Conservation (phyloP, 2,329 filamentous ascomycete genomes). For the Cyanodermella asteris region DNA sequence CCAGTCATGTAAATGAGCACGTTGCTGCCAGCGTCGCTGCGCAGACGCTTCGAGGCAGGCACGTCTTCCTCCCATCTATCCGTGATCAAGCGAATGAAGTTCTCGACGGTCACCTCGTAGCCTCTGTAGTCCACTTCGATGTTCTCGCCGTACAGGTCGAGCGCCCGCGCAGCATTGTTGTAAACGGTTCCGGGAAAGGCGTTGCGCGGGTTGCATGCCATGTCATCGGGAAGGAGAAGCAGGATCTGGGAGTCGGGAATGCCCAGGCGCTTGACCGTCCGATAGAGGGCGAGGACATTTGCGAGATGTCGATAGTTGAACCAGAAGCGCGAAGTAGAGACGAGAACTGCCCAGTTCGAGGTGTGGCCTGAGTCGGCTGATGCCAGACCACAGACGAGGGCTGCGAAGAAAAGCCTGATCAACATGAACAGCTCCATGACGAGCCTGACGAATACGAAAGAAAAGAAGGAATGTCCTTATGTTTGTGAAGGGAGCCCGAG, state of each 20-base stretch:
- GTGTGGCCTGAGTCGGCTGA: too few relatives aligned
- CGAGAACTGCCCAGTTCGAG: conserved; percentile 98
- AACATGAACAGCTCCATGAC: too few relatives aligned
- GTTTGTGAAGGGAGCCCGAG: too few relatives aligned
- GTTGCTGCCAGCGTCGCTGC: conserved; percentile 90
- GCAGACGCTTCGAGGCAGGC: conserved; percentile 75
- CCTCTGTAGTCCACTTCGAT: conserved; percentile 97
- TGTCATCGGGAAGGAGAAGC: conserved; percentile 98
- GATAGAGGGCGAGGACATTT: conserved; percentile 92
- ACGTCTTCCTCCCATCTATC: conserved; percentile 89
- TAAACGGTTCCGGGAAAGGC: conserved; percentile 95
- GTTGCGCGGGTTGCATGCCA: conserved; percentile 98
- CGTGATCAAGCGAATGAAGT: conserved; percentile 87
- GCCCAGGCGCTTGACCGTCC: conserved; percentile 89
- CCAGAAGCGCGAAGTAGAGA: conserved; percentile 96
- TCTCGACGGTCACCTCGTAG: conserved; percentile 97
- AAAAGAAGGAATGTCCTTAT: too few relatives aligned
- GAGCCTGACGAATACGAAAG: too few relatives aligned
- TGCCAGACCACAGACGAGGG: too few relatives aligned
- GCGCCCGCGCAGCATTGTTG: conserved; percentile 86
- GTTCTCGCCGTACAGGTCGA: conserved; percentile 94
- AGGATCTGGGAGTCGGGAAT: conserved; percentile 99
- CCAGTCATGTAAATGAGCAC: conserved; percentile 99
- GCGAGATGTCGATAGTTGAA: conserved; percentile 98
- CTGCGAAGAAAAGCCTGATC: too few relatives aligned